Percentiles rank a stretch among this genome's conserved stretches.
phyloP scores from a whole-genome alignment of 495 filamentous ascomycete genomes.

The Neurospora pannonica region DNA sequence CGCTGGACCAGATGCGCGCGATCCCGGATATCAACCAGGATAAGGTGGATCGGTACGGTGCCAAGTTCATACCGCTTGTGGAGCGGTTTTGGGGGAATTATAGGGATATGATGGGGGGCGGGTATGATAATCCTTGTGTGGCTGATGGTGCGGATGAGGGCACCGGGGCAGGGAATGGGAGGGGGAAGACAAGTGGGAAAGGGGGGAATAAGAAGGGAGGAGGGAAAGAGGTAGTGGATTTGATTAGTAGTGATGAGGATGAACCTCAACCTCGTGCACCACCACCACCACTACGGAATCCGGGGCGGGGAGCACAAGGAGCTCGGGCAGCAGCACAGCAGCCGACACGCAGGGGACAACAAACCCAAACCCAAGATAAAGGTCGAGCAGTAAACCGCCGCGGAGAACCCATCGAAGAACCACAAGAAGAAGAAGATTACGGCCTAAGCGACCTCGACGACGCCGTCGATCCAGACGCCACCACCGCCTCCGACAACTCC shows the following conservation, averaged over 20 bases:
- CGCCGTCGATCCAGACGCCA: slow-evolving; percentile 38
- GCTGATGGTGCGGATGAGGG: background rate
- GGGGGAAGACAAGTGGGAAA: background rate
- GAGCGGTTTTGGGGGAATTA: slow-evolving; percentile 46
- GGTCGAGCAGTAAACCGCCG: background rate
- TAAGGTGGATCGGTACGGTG: slow-evolving; percentile 62
- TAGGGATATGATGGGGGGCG: slow-evolving; percentile 42
- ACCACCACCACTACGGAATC: background rate
- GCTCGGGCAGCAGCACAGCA: background rate
- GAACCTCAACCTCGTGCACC: background rate
- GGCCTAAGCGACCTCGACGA: slow-evolving; percentile 36
- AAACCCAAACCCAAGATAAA: background rate
- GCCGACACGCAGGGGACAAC: background rate
- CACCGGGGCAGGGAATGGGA: background rate
- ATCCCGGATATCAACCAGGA: slow-evolving; percentile 63
- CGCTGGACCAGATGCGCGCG: slow-evolving; percentile 46
- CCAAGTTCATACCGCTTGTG: slow-evolving; percentile 56
- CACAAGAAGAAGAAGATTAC: slow-evolving; percentile 55
- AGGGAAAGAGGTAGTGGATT: background rate
- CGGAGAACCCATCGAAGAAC: slow-evolving; percentile 22
- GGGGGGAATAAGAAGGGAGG: background rate
- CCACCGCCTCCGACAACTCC: slow-evolving; percentile 14
- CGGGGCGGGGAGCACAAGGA: background rate
- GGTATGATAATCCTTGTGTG: background rate
- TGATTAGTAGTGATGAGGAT: background rate